Conservation (phyloP, 257 asterid species). For the Capsicum pubescens region DNA sequence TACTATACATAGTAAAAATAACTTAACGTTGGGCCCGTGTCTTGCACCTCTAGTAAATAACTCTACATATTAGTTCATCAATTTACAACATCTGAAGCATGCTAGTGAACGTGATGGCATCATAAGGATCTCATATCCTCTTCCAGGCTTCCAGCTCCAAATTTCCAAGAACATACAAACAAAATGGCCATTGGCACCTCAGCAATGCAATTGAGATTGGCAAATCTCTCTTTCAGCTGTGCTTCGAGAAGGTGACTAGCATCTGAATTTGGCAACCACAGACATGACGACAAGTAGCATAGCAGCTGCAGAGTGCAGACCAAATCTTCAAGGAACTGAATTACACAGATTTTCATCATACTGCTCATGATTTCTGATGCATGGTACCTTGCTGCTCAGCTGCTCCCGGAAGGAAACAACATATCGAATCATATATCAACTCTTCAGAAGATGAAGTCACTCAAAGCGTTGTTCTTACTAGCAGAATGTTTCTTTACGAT, state of each 20-base stretch:
- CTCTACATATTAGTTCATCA: no score
- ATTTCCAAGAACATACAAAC: background rate
- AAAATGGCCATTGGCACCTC: background rate
- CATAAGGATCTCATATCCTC: background rate
- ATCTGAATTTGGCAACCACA: background rate
- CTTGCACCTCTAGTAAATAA: no score
- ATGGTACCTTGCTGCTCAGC: conserved; percentile 12
- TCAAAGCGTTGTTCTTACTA: conserved; percentile 42
- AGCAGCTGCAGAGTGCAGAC: background rate
- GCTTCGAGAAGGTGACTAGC: background rate
- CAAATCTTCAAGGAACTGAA: background rate
- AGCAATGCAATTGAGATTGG: background rate
- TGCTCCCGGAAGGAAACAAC: background rate
- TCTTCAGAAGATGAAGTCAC: conserved; percentile 74
- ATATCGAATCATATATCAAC: background rate
- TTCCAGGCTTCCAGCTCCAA: conserved; percentile 5
- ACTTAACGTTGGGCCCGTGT: no score
- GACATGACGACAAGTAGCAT: background rate
- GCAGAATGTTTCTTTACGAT: conserved; percentile 45
- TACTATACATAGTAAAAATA: no score
- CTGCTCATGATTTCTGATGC: background rate
- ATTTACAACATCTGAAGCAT: background rate
- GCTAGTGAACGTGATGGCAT: background rate
- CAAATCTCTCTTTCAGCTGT: background rate
- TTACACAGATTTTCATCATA: background rate